Evolutionary conservation across 164 flowering plant species (phyloP).

Genomic region (Magnolia changhungtana): DNA sequence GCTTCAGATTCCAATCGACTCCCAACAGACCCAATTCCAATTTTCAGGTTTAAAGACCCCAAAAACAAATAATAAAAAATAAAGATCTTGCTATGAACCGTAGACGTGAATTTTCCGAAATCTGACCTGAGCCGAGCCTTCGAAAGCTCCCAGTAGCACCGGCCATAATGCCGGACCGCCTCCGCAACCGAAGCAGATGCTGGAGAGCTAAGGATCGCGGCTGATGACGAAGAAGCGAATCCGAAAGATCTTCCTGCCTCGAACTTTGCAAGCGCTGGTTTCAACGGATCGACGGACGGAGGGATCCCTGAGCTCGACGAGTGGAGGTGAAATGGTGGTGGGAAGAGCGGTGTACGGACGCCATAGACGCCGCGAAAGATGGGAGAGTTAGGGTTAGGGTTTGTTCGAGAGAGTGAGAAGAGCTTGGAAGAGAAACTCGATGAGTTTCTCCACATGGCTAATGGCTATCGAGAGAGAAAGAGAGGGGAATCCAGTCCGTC

Average conservation of each 20-base stretch:
- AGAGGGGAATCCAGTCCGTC: too few species aligned
- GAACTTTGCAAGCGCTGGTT: neutral
- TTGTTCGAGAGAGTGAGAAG: neutral
- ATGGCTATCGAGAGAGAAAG: too few species aligned
- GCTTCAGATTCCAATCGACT: too few species aligned
- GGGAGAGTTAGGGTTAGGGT: neutral
- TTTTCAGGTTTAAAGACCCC: too few species aligned
- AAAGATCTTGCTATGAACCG: neutral
- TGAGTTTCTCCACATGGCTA: conserved; percentile 16
- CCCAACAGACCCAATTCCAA: neutral
- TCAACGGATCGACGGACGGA: conserved; percentile 4
- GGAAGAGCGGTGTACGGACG: neutral
- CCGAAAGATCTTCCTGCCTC: neutral
- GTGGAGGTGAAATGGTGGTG: conserved; percentile 1
- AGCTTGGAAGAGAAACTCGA: conserved; percentile 6
- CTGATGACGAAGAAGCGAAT: neutral
- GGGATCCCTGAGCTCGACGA: conserved; percentile 2
- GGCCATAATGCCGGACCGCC: conserved; percentile 51
- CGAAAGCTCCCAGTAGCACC: conserved; percentile 87
- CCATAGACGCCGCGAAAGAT: neutral
- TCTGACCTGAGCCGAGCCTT: conserved; percentile 73
- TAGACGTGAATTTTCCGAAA: neutral
- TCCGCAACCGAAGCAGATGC: conserved; percentile 11
- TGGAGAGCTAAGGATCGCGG: neutral
- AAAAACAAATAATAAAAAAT: neutral